A percentile compares a stretch with the other conserved stretches of the same genome.
phyloP scores from a whole-genome alignment of 129 eudicot species.

The Mikania micrantha region DNA sequence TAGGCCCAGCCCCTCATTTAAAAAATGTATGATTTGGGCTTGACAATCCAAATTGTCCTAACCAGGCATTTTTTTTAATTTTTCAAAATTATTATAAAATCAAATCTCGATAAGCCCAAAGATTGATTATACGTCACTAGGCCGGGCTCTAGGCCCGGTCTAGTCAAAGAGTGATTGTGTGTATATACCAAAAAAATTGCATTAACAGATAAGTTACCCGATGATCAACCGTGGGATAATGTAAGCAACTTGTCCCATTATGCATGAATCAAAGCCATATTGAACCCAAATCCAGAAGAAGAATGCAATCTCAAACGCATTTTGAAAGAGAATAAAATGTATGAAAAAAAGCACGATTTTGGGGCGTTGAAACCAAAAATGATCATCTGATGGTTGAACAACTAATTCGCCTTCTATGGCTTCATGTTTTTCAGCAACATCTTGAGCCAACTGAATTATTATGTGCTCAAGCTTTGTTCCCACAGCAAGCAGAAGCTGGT shows the following conservation, averaged over 20 bases:
- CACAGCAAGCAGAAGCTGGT: conserved; percentile 60
- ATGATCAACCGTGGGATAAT: conserved; percentile 62
- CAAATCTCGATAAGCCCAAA: too few species aligned
- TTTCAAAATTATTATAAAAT: too few species aligned
- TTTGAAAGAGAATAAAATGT: conserved; percentile 62
- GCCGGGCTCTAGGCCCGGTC: too few species aligned
- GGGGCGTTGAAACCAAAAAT: conserved; percentile 73
- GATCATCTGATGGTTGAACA: conserved; percentile 66
- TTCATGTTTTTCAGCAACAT: conserved; percentile 58
- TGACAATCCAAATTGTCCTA: too few species aligned
- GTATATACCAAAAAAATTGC: too few species aligned
- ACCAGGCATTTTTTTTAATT: too few species aligned
- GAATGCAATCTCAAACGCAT: conserved; percentile 67
- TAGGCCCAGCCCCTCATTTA: too few species aligned
- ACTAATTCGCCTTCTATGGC: conserved; percentile 53
- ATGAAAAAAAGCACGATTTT: conserved; percentile 53
- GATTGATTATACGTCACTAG: too few species aligned
- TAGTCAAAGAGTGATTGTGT: too few species aligned
- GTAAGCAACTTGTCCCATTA: conserved; percentile 61
- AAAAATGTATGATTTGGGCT: too few species aligned
- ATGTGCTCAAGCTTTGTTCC: conserved; percentile 77
- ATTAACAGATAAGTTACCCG: conserved; percentile 37
- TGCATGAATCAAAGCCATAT: conserved; percentile 71
- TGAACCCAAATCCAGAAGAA: conserved; percentile 76
- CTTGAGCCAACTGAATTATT: conserved; percentile 52